Percentiles rank a stretch among this genome's conserved stretches.
Conservation (phyloP, 1,284 basidiomycete species). For the Cutaneotrichosporon spelunceum region DNA sequence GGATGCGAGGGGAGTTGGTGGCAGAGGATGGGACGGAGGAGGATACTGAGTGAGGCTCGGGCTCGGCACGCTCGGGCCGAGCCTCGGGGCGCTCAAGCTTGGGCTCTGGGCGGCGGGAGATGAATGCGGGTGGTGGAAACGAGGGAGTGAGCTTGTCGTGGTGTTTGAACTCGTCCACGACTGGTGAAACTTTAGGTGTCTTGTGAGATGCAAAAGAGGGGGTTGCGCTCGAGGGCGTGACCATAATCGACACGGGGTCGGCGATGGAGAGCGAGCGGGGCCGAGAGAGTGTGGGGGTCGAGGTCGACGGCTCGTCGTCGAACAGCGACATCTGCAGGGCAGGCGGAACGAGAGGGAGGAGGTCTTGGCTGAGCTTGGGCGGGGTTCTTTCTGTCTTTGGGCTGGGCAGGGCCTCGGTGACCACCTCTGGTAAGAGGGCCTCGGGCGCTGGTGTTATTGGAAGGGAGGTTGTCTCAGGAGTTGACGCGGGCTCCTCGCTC, state of each 20-base stretch:
- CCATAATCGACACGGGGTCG: slow-evolving; percentile 8
- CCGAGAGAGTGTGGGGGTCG: background rate
- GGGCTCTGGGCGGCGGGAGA: background rate
- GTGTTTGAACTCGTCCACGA: background rate
- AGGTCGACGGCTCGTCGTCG: background rate
- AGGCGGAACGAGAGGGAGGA: background rate
- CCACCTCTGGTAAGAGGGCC: background rate
- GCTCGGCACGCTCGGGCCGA: background rate
- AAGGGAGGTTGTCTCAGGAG: background rate
- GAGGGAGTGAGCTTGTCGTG: background rate
- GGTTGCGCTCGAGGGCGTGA: slow-evolving; percentile 3
- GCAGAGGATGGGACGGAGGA: background rate
- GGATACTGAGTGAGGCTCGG: background rate
- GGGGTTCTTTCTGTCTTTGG: background rate
- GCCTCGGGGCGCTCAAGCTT: background rate
- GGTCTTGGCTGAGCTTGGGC: background rate
- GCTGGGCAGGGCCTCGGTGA: background rate
- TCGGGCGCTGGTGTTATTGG: background rate
- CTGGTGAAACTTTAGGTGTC: background rate
- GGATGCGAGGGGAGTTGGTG: slow-evolving; percentile 3
- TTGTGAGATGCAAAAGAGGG: slow-evolving; percentile 2
- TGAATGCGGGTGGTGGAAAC: background rate
- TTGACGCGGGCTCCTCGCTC: background rate
- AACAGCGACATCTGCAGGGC: slow-evolving; percentile 3
- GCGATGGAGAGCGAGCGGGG: background rate